Percentiles rank a stretch among this genome's conserved stretches.
Conservation (phyloP, 495 filamentous ascomycete genomes). For the Amphirosellinia nigrospora region DNA sequence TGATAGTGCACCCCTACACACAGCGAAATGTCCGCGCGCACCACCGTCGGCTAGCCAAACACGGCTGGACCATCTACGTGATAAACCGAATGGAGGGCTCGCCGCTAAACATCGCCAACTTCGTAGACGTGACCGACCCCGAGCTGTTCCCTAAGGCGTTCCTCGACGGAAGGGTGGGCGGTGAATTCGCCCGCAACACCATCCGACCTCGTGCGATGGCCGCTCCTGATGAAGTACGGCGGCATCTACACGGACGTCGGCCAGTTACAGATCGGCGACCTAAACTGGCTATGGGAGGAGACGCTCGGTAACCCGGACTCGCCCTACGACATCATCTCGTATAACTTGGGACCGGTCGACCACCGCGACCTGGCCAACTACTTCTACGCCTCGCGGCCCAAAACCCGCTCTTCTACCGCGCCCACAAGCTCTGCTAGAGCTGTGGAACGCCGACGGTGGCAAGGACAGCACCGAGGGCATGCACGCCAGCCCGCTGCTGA, state of each 20-base stretch:
- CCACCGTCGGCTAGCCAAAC: constrained; percentile 57
- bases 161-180: constrained; percentile 51
- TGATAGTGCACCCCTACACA: constrained; percentile 55
- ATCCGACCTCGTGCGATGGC: constrained; percentile 62
- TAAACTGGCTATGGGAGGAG: constrained; percentile 56
- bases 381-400: constrained; percentile 47
- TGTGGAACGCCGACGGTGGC: constrained; percentile 57
- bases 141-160: constrained; percentile 56
- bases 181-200: constrained; percentile 58
- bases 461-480: constrained; percentile 59
- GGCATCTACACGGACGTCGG: constrained; percentile 64
- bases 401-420: constrained; percentile 57
- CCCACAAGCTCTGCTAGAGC: constrained; percentile 55
- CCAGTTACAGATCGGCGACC: constrained; percentile 60
- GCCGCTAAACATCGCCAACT: constrained; percentile 53
- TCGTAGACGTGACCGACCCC: constrained; percentile 52
- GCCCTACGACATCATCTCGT: constrained; percentile 54
- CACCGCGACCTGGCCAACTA: constrained; percentile 54
- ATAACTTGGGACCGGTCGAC: constrained; percentile 46
- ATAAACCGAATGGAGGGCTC: constrained; percentile 53
- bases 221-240: constrained; percentile 60
- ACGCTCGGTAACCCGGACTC: constrained; percentile 54
- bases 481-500: constrained; percentile 54
- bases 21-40: constrained; percentile 61
- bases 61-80: constrained; percentile 60